Percentiles rank a stretch among this genome's conserved stretches.
Evolutionary conservation across 768 basidiomycete species (phyloP).

Genomic region (Atractiella rhizophila): DNA sequence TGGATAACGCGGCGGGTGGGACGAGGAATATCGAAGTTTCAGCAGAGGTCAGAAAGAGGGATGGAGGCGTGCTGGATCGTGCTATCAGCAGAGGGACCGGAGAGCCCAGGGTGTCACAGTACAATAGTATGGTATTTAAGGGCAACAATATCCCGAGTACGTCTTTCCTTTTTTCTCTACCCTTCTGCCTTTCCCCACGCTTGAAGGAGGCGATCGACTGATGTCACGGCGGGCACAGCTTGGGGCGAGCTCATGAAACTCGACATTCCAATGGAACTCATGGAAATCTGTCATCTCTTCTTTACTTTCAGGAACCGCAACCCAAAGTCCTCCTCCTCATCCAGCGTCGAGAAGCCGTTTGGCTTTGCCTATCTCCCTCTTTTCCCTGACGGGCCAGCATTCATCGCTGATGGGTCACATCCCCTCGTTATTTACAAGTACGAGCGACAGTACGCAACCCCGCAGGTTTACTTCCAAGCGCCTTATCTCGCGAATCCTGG

Average conservation of each 20-base stretch:
- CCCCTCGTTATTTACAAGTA: constrained; percentile 58
- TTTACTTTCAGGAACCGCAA: constrained; percentile 61
- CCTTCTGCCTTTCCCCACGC: neutral
- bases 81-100: constrained; percentile 63
- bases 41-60: constrained; percentile 54
- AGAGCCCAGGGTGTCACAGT: constrained; percentile 52
- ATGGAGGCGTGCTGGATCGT: constrained; percentile 42
- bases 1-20: constrained; percentile 29
- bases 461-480: constrained; percentile 46
- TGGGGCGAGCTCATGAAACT: constrained; percentile 85
- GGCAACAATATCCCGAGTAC: constrained; percentile 47
- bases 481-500: constrained; percentile 34
- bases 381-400: constrained; percentile 45
- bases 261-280: constrained; percentile 38
- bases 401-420: constrained; percentile 74
- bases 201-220: neutral
- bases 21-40: constrained; percentile 62
- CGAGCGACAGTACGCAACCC: constrained; percentile 36
- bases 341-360: constrained; percentile 30
- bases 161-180: neutral
- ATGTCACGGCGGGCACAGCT: constrained; percentile 23
- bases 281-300: constrained; percentile 69
- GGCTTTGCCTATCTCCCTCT: constrained; percentile 82
- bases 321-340: constrained; percentile 6
- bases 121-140: constrained; percentile 73